A percentile compares a stretch with the other conserved stretches of the same genome.
Evolutionary conservation across 371 early-diverging fungal species (phyloP).

Genomic region (Parasitella parasitica): DNA sequence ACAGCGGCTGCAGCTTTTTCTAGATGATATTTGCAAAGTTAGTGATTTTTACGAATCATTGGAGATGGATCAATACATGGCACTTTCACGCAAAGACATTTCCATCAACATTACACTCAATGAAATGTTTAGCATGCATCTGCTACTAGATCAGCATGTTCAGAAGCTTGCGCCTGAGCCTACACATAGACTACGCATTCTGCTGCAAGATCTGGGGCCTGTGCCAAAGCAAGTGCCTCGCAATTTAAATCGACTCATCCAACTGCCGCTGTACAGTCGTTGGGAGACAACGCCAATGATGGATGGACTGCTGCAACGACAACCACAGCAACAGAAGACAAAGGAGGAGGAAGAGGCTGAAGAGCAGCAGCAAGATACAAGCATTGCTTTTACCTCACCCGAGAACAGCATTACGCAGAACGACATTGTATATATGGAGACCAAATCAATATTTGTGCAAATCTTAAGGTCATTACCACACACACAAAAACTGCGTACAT

Average conservation of each 20-base stretch:
- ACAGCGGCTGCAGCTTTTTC: conserved; percentile 76
- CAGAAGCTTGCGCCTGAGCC: conserved; percentile 76
- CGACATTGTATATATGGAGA: conserved; percentile 94
- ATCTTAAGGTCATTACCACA: conserved; percentile 84
- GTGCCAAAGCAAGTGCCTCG: conserved; percentile 79
- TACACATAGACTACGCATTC: conserved; percentile 74
- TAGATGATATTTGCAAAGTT: conserved; percentile 89
- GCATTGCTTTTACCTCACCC: conserved; percentile 52
- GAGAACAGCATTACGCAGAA: conserved; percentile 88
- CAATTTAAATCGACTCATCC: conserved; percentile 76
- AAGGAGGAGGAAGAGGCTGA: too few relatives aligned
- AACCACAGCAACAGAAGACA: too few relatives aligned
- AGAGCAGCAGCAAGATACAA: conserved; percentile 46
- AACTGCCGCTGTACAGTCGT: conserved; percentile 80
- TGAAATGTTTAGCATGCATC: conserved; percentile 89
- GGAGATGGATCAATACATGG: conserved; percentile 96
- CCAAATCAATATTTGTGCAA: conserved; percentile 92
- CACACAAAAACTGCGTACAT: background rate
- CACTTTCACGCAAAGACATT: conserved; percentile 87
- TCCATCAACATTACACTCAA: conserved; percentile 84
- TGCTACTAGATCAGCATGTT: conserved; percentile 75
- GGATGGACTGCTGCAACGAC: too few relatives aligned
- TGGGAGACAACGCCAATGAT: conserved; percentile 76
- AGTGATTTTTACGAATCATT: conserved; percentile 91
- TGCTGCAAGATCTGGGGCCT: conserved; percentile 74